Evolutionary conservation across 352 stramenopile species (phyloP), one percentile per base, ranked within the genome.

Genomic region (Elongisporangium undulatum): DNA sequence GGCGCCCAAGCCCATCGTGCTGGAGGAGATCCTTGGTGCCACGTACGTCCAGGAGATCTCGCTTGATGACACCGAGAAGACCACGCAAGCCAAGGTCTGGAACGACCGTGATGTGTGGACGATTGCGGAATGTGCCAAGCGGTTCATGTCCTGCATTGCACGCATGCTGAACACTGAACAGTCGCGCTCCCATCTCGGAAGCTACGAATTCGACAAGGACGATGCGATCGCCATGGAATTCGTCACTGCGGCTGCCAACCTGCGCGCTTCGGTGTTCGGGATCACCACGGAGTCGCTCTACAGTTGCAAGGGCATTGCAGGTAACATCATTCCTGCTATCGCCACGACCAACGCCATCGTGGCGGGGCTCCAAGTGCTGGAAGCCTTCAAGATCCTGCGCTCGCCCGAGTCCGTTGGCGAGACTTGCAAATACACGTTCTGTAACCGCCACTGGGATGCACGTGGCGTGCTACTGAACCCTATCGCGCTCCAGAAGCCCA

Each of bases 301-400:
- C 62, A 87, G 68, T 45, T 94, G 96, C 77, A 99, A 99, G 77
- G 97, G 97, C 23, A 99, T 99, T 63, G 98, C 98, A 5, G 98
- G 98, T 20, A 99, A 99, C 71, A 99, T 99, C 64, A 99, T 99
- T 58, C 97, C 97, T 50, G 97, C 98, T 17, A 99, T 99, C 71
- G 97, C 97, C 12, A 99, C 97, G 16, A 99, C 97, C n/a, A 99
- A 99, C 74, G 98, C 98, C 17, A 99, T 99, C 69, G 96, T 99
- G 21, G 97, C 97, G 0, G 97, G 97, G 5, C 79, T 99, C 20
- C 87, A 95, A 55, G 87, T 95, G 50, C 69, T 95, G 21, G 76
- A 95, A 66, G 85, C 85, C 15, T 92, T 94, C 69, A 87, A 89
- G 61, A 87, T 95, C 61, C 60, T 95, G 9, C 79, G 79, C n/a